Base-by-base conservation (phyloP, 306 rosid species). In the Trifolium subterraneum region DNA sequence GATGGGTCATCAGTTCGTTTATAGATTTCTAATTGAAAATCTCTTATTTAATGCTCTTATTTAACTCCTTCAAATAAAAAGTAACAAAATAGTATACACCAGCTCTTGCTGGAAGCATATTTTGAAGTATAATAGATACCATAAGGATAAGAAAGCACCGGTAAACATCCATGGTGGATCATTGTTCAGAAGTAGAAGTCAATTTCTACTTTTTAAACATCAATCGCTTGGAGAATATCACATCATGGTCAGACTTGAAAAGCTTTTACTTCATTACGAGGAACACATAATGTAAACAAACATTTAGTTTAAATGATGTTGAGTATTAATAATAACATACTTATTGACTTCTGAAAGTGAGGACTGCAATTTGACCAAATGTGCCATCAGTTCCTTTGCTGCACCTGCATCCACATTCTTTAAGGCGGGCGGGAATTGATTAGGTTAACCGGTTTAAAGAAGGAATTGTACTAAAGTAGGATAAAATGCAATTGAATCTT, bases 361-460 rank as follows among this genome's bases (percentile, higher is more conserved):
- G 77, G 98, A 95, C 72, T 95, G 96, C 85, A 92, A 75, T 79
- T 95, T 87, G 88, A 90, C 99, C 90, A 95, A 83, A 86, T 89
- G 54, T 35, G 85, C 96, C 99, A 92, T 92, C 67, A 95, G 84
- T 75, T 88, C 93, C 88, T 88, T 95, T 33, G 98, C 99, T 39
- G 89, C 87, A 80, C 90, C 96, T n/a, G 96, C 96, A 66, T 92
- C 99, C 71, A 95, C 98, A 82, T 95, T 95, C 99, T 95, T 86
- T 69, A 74, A 68, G 80, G 19, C 33, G 29, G 20, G 54, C 6
- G 59, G 70, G 62, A 77, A 11, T 31, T 41, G 19, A 66, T 68
- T 45, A 59, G 70, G 80, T 76, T 64, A 80, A 66, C 74, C 25
- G 81, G 62, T 47, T 35, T 48, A 54, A 22, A 63, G 56, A 35